Evolutionary conservation across 78 protist species (phyloP).

Genomic region (Emiliania huxleyi): DNA sequence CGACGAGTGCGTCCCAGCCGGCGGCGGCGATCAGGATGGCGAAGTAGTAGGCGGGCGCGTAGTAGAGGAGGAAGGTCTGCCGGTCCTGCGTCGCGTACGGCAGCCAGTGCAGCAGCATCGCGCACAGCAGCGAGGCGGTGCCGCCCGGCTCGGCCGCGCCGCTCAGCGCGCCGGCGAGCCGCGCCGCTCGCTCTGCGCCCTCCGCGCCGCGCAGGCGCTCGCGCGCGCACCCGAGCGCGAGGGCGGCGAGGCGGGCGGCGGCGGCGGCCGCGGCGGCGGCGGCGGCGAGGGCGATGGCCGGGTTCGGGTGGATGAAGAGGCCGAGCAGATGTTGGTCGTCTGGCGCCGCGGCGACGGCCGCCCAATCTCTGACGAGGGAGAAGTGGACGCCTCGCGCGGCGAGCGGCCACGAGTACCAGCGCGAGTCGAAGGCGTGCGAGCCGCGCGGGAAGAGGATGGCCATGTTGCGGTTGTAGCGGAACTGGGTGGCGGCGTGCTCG

Average conservation of each 20-base stretch:
- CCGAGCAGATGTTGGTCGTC: not conserved
- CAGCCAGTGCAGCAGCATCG: not conserved
- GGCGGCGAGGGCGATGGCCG: not conserved
- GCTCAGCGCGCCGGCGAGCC: not conserved
- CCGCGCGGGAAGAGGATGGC: too few relatives aligned
- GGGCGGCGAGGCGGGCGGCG: too few relatives aligned
- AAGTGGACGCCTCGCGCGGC: too few relatives aligned
- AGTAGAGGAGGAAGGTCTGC: not conserved
- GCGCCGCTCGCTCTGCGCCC: not conserved
- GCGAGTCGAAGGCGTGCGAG: too few relatives aligned
- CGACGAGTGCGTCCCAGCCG: not conserved
- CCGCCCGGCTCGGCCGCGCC: not conserved
- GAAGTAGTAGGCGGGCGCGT: not conserved
- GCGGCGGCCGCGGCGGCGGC: not conserved
- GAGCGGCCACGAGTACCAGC: too few relatives aligned
- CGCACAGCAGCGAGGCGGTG: not conserved
- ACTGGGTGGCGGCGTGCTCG: too few relatives aligned
- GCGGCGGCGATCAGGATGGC: not conserved
- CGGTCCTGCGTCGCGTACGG: not conserved
- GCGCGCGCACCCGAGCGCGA: too few relatives aligned
- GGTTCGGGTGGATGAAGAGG: not conserved
- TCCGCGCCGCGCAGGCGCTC: not conserved
- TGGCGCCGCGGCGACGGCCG: too few relatives aligned
- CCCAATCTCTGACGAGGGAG: too few relatives aligned
- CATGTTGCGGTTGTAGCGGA: too few relatives aligned